Conservation (phyloP, 176 grass and related monocot species). For the Triticum turgidum region DNA sequence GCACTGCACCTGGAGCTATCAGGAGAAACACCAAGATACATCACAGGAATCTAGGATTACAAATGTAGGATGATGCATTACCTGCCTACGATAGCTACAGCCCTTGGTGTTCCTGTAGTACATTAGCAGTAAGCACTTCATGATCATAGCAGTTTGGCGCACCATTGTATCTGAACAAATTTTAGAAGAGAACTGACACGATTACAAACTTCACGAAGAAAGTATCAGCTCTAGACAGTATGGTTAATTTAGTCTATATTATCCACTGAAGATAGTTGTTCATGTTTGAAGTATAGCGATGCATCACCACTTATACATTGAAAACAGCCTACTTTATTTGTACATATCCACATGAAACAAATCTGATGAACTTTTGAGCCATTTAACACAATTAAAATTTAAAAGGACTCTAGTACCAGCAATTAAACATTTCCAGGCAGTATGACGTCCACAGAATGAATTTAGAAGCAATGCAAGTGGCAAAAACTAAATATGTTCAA, state of each 20-base stretch:
- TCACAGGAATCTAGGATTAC: background rate
- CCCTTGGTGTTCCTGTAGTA: conserved; percentile 93
- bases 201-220: conserved; percentile 14
- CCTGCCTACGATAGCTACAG: conserved; percentile 89
- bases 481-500: background rate
- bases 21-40: conserved; percentile 10
- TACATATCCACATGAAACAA: conserved; percentile 17
- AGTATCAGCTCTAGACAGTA: background rate
- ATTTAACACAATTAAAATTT: background rate
- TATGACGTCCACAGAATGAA: background rate
- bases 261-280: background rate
- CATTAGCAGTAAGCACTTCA: conserved; percentile 87
- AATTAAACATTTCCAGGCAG: conserved; percentile 15
- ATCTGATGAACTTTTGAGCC: background rate
- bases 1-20: background rate
- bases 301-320: background rate
- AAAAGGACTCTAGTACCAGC: background rate
- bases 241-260: background rate
- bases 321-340: conserved; percentile 1
- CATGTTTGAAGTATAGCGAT: background rate
- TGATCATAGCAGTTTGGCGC: conserved; percentile 89
- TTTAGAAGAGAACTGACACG: background rate
- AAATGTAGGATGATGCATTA: conserved; percentile 30
- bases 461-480: background rate
- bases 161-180: conserved; percentile 81